phyloP scores from a whole-genome alignment of 257 asterid species.

The Mentha longifolia region DNA sequence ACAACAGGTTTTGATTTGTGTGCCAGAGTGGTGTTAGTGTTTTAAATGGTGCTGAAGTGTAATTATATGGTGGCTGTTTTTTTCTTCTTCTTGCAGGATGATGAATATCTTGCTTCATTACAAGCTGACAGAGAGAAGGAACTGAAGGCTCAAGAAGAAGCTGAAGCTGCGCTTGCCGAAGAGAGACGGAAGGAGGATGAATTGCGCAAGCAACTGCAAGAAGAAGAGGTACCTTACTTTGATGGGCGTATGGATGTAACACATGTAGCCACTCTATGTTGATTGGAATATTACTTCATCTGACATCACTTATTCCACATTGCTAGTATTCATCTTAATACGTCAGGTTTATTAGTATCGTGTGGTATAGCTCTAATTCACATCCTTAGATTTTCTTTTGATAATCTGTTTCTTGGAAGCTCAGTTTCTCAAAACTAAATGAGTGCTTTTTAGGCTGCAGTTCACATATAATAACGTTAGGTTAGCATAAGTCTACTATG shows the following conservation, averaged over 20 bases:
- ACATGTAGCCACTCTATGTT: not conserved
- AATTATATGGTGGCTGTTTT: conserved; percentile 12
- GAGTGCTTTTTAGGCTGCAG: not conserved
- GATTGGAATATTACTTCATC: not conserved
- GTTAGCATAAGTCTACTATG: not conserved
- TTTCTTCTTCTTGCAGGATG: conserved; percentile 60
- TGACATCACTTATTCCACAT: not conserved
- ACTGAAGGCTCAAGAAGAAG: conserved; percentile 93
- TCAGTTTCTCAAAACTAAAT: conserved; percentile 1
- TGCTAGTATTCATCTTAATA: conserved; percentile 11
- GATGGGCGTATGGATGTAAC: conserved; percentile 18
- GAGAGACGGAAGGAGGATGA: conserved; percentile 84
- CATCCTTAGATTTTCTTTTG: conserved; percentile 12
- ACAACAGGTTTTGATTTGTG: conserved; percentile 74
- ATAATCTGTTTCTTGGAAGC: conserved; percentile 7
- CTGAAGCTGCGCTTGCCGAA: conserved; percentile 86
- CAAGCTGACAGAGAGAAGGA: conserved; percentile 99
- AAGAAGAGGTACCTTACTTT: conserved; percentile 63
- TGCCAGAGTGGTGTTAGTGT: conserved; percentile 27
- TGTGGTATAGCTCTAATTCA: not conserved
- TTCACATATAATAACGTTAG: not conserved
- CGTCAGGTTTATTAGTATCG: not conserved
- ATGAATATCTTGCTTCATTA: conserved; percentile 88
- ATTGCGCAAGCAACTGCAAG: conserved; percentile 56
- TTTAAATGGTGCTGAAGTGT: conserved; percentile 27